phyloP scores from a whole-genome alignment of 768 basidiomycete species.

The Pisolithus tinctorius region DNA sequence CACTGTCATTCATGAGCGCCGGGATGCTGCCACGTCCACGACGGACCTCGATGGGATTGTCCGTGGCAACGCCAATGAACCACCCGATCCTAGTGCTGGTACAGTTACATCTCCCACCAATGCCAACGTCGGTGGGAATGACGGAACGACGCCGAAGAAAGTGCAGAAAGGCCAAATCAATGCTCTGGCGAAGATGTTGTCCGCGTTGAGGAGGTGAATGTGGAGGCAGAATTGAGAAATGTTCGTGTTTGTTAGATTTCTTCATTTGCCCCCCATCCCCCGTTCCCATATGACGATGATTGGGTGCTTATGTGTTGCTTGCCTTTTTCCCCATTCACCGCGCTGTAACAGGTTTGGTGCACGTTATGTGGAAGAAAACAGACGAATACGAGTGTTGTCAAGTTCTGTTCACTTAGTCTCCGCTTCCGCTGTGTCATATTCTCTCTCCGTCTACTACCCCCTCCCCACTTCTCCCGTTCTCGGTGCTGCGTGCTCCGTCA shows the following conservation, averaged over 20 bases:
- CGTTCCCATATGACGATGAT: not conserved
- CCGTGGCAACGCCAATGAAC: not conserved
- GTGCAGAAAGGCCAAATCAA: conserved; percentile 88
- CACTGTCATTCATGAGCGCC: conserved; percentile 37
- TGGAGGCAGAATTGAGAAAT: conserved; percentile 22
- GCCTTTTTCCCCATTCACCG: not conserved
- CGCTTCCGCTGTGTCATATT: not conserved
- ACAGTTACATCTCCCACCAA: not conserved
- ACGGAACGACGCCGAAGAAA: conserved; percentile 52
- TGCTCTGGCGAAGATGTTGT: conserved; percentile 87
- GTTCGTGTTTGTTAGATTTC: conserved; percentile 4
- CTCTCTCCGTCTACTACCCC: not conserved
- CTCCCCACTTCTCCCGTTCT: not conserved
- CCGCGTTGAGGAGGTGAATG: conserved; percentile 59
- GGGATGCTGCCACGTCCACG: conserved; percentile 68
- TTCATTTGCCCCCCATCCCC: not conserved
- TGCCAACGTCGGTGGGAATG: conserved; percentile 4
- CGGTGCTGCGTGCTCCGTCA: conserved; percentile 1
- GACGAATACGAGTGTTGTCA: conserved; percentile 1
- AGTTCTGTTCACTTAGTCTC: not conserved
- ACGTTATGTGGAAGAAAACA: not conserved
- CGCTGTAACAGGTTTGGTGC: not conserved
- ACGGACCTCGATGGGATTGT: conserved; percentile 50
- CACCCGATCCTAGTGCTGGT: not conserved
- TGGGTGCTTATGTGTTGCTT: not conserved